Evolutionary conservation across 169 alveolate species (phyloP).

Genomic region (Perkinsus chesapeaki): DNA sequence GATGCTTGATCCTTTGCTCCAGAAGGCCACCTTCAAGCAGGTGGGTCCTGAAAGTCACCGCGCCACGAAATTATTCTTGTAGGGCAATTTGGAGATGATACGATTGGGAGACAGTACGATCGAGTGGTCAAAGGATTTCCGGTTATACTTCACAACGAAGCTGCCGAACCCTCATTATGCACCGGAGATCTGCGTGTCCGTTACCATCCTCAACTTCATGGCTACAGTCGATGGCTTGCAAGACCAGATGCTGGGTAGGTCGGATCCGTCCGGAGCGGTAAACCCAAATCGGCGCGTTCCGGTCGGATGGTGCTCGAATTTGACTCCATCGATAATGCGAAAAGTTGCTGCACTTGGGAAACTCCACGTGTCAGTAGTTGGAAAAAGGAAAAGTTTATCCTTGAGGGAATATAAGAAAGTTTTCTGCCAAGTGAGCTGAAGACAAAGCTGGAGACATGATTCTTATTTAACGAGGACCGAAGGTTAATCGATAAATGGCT

Average conservation of each 20-base stretch:
- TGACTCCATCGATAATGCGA: slow-evolving; percentile 74
- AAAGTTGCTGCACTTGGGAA: slow-evolving; percentile 67
- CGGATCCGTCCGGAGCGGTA: slow-evolving; percentile 50
- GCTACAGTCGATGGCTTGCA: slow-evolving; percentile 86
- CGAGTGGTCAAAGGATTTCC: slow-evolving; percentile 83
- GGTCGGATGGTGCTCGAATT: slow-evolving; percentile 67
- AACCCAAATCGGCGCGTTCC: slow-evolving; percentile 75
- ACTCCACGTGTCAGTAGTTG: slow-evolving; percentile 69
- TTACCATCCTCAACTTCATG: slow-evolving; percentile 87
- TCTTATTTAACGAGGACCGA: too few relatives aligned
- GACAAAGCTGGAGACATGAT: too few relatives aligned
- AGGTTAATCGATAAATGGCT: too few relatives aligned
- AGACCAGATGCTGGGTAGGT: slow-evolving; percentile 86
- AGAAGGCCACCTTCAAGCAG: slow-evolving; percentile 74
- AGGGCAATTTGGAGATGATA: slow-evolving; percentile 68
- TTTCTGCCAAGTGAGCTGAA: too few relatives aligned
- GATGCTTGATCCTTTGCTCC: slow-evolving; percentile 83
- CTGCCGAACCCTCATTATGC: slow-evolving; percentile 91
- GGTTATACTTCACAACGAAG: slow-evolving; percentile 87
- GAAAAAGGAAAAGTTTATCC: slow-evolving; percentile 69
- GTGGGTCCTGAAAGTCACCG: not conserved
- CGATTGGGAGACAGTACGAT: slow-evolving; percentile 79
- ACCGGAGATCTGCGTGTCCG: slow-evolving; percentile 91
- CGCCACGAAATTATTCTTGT: slow-evolving; percentile 1
- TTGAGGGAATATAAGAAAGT: too few relatives aligned